Evolutionary conservation across 495 filamentous ascomycete genomes (phyloP).

Genomic region (Trichoderma orchidacearum): DNA sequence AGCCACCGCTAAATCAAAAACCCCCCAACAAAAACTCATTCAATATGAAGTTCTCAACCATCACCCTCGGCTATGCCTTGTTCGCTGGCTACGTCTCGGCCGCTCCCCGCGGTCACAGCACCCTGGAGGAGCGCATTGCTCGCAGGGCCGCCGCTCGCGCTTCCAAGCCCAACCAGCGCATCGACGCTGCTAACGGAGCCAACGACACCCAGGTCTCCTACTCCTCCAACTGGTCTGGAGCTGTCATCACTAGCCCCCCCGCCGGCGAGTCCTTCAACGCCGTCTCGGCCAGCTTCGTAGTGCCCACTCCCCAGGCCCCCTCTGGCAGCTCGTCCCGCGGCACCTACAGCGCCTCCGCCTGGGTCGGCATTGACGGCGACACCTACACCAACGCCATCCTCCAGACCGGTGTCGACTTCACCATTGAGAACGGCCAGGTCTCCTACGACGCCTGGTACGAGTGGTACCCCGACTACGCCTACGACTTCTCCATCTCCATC

Average conservation of each 20-base stretch:
- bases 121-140: neutral
- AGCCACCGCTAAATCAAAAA: no score
- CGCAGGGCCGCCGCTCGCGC: neutral
- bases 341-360: slow-evolving; percentile 40
- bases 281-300: slow-evolving; percentile 41
- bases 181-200: neutral
- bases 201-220: slow-evolving; percentile 22
- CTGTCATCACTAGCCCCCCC: slow-evolving; percentile 31
- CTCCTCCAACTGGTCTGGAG: slow-evolving; percentile 48
- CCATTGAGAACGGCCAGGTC: slow-evolving; percentile 18
- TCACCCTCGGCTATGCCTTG: neutral
- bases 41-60: neutral
- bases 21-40: neutral
- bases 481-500: slow-evolving; percentile 39
- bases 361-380: slow-evolving; percentile 50
- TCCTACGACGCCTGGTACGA: slow-evolving; percentile 49
- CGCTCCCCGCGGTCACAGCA: neutral
- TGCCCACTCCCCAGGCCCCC: slow-evolving; percentile 23
- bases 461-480: slow-evolving; percentile 45
- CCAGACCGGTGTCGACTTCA: slow-evolving; percentile 49
- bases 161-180: neutral
- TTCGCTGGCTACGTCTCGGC: neutral
- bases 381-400: slow-evolving; percentile 43
- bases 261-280: slow-evolving; percentile 24
- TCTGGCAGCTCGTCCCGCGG: slow-evolving; percentile 3